Percentiles rank a stretch among this genome's conserved stretches.
phyloP scores from a whole-genome alignment of 768 basidiomycete genomes.

The Lactarius evosmus region DNA sequence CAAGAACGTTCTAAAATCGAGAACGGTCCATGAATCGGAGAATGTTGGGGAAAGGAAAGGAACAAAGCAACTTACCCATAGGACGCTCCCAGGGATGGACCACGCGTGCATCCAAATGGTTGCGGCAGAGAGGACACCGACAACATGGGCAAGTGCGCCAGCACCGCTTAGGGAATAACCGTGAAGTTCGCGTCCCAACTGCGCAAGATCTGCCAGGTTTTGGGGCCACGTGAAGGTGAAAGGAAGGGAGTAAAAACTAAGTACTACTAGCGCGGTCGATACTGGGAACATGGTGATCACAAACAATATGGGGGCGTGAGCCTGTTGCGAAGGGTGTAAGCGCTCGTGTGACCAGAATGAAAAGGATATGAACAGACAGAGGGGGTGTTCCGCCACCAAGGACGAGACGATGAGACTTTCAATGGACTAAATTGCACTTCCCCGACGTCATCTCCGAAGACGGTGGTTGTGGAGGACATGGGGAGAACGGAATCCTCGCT shows the following conservation, averaged over 20 bases:
- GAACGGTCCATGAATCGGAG: constrained; percentile 4
- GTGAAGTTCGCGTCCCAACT: constrained; percentile 71
- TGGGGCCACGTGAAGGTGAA: constrained; percentile 75
- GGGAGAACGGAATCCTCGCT: constrained; percentile 31
- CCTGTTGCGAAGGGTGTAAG: constrained; percentile 33
- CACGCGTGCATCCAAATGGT: constrained; percentile 97
- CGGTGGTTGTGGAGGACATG: constrained; percentile 17
- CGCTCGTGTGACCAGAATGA: constrained; percentile 21
- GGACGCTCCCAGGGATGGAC: constrained; percentile 92
- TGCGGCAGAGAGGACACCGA: constrained; percentile 77
- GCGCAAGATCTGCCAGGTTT: constrained; percentile 70
- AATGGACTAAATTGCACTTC: constrained; percentile 8
- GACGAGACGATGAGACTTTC: constrained; percentile 9
- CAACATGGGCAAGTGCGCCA: constrained; percentile 66
- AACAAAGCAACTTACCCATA: constrained; percentile 59
- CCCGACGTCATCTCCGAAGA: constrained; percentile 14
- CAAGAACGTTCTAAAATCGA: constrained; percentile 71
- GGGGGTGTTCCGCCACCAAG: constrained; percentile 24
- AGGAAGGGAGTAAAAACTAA: constrained; percentile 53
- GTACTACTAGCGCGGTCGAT: constrained; percentile 53
- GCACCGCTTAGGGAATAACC: constrained; percentile 72
- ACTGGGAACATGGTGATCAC: constrained; percentile 65
- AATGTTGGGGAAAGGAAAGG: constrained; percentile 12
- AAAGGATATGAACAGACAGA: constrained; percentile 22
- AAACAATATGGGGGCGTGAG: constrained; percentile 64